These are phyloP conservation scores for Phyllosticta ampelicida DNA, from an alignment of 2,329 filamentous ascomycete genomes.

Conservation along the genomic window DNA sequence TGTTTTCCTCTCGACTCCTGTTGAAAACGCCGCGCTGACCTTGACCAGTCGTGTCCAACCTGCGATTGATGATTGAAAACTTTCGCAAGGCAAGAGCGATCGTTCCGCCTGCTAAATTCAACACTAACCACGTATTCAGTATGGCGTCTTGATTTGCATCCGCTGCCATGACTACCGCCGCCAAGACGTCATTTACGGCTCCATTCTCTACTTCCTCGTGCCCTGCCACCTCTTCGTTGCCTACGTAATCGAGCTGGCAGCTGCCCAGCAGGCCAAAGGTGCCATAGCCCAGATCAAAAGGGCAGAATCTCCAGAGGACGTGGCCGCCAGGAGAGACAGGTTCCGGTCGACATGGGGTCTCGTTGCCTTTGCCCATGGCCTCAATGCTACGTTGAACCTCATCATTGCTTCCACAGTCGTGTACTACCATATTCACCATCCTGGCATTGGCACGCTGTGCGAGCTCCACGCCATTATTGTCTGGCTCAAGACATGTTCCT, in stretches of 20 bases:
- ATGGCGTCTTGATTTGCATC: slow-evolving; percentile 88
- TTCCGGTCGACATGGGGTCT: slow-evolving; percentile 71
- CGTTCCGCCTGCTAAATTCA: slow-evolving; percentile 8
- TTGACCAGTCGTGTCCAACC: slow-evolving; percentile 69
- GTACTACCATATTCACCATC: slow-evolving; percentile 86
- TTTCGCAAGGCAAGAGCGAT: slow-evolving; percentile 64
- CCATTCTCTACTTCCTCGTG: slow-evolving; percentile 72
- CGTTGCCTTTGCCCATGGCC: slow-evolving; percentile 66
- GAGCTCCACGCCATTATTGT: slow-evolving; percentile 90
- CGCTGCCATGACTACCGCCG: slow-evolving; percentile 77
- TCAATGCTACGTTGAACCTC: slow-evolving; percentile 77
- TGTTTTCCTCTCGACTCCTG: slow-evolving; percentile 18
- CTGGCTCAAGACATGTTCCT: slow-evolving; percentile 92
- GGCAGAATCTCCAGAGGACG: slow-evolving; percentile 33
- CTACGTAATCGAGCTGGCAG: slow-evolving; percentile 77
- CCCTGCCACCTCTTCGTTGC: slow-evolving; percentile 85
- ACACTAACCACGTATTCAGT: slow-evolving; percentile 41
- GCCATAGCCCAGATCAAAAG: slow-evolving; percentile 48
- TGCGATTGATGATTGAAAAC: slow-evolving; percentile 93
- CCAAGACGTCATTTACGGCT: slow-evolving; percentile 65
- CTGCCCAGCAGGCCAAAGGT: slow-evolving; percentile 65
- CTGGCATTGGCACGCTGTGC: slow-evolving; percentile 80
- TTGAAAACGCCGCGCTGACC: slow-evolving; percentile 15
- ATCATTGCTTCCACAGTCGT: slow-evolving; percentile 73
- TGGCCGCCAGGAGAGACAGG: slow-evolving; percentile 48